Percentiles rank a stretch among this genome's conserved stretches.
These are phyloP conservation scores for Cyclotella choctawhatcheeana DNA, from an alignment of 108 stramenopile genomes.

Conservation along the genomic window DNA sequence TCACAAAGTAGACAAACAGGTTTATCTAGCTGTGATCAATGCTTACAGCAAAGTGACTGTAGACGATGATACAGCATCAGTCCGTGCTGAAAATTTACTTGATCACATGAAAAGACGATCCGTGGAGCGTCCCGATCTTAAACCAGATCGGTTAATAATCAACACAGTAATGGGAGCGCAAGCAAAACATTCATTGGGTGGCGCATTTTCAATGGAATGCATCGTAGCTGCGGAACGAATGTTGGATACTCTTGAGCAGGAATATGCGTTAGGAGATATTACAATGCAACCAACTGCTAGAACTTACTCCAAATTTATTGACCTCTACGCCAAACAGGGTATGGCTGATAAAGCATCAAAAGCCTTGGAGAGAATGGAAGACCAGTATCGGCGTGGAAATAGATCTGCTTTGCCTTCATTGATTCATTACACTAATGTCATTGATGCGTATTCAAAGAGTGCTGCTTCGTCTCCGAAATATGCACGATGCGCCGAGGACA, in stretches of 20 bases:
- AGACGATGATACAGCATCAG: conserved; percentile 3
- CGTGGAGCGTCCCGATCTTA: background rate
- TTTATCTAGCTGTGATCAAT: background rate
- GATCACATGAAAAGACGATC: conserved; percentile 2
- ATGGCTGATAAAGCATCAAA: background rate
- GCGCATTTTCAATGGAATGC: background rate
- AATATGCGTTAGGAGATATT: background rate
- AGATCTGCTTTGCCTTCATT: background rate
- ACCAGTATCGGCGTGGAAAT: background rate
- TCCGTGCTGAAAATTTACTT: conserved; percentile 3
- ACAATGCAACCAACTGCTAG: conserved; percentile 3
- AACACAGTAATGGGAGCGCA: conserved; percentile 11
- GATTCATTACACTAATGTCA: conserved; percentile 17
- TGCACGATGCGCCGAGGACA: background rate
- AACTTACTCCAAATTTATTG: conserved; percentile 4
- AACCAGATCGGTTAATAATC: background rate
- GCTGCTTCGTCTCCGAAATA: conserved; percentile 10
- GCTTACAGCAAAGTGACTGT: background rate
- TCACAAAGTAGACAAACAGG: background rate
- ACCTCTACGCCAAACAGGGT: background rate
- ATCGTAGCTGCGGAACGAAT: background rate
- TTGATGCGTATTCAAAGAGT: conserved; percentile 49
- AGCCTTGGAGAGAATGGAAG: conserved; percentile 4
- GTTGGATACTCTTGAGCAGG: background rate
- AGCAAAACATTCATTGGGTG: background rate